A percentile compares a stretch with the other conserved stretches of the same genome.
Conservation (phyloP, 441 rosid species). For the Euphorbia schlechtendalii region DNA sequence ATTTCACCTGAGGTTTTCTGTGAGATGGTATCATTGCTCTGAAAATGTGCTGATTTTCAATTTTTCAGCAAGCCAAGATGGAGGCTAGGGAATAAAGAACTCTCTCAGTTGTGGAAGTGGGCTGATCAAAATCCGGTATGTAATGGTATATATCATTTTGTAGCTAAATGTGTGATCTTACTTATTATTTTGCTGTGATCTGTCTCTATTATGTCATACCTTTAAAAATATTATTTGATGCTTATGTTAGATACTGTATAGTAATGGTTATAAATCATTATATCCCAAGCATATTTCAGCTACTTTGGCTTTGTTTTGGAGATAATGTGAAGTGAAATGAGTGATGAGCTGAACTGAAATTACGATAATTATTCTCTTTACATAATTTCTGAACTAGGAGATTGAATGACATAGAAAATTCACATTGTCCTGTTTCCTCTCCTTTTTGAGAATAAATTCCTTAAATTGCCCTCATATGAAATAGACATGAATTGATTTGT, state of each 20-base stretch:
- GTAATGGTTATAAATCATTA: neutral
- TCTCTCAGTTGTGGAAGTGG: constrained; percentile 98
- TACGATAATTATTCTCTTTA: neutral
- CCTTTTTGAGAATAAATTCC: neutral
- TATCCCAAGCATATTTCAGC: neutral
- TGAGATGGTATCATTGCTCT: neutral
- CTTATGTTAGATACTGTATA: neutral
- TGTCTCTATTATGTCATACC: too few species aligned
- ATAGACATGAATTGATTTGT: neutral
- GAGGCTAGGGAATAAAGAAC: constrained; percentile 94
- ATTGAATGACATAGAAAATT: neutral
- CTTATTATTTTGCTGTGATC: neutral
- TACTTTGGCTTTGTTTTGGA: neutral
- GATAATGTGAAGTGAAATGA: neutral
- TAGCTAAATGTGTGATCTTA: neutral
- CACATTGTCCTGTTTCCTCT: neutral
- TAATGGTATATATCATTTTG: constrained; percentile 10
- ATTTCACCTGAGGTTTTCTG: neutral
- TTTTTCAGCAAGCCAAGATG: constrained; percentile 73
- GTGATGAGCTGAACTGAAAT: neutral
- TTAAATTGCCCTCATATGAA: neutral
- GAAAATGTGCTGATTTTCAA: constrained; percentile 8
- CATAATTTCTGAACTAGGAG: neutral
- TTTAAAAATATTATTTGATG: constrained; percentile 1
- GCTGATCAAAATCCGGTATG: constrained; percentile 88